phyloP scores from a whole-genome alignment of 2,329 filamentous ascomycete genomes.

The Kalmusia sp. region DNA sequence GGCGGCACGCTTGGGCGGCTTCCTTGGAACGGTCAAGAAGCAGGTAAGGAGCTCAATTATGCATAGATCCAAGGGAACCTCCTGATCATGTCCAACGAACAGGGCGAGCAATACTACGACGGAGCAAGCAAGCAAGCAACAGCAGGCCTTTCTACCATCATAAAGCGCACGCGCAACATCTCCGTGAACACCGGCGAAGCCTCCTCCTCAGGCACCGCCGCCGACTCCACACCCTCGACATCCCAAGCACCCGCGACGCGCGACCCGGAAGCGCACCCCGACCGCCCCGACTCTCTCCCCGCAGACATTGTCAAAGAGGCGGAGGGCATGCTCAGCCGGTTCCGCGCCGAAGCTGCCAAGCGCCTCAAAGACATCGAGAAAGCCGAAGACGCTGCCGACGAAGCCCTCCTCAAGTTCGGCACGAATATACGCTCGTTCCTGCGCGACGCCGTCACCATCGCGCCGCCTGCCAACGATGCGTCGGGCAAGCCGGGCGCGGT shows the following conservation, averaged over 20 bases:
- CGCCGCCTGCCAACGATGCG: conserved; percentile 67
- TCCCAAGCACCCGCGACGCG: conserved; percentile 20
- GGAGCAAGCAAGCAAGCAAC: conserved; percentile 84
- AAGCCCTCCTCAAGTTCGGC: conserved; percentile 90
- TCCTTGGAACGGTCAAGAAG: conserved; percentile 91
- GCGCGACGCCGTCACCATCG: conserved; percentile 86
- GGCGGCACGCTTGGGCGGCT: conserved; percentile 86
- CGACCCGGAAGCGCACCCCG: conserved; percentile 40
- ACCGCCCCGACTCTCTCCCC: conserved; percentile 54
- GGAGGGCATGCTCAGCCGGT: conserved; percentile 74
- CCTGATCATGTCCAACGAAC: conserved; percentile 14
- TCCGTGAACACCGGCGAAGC: conserved; percentile 58
- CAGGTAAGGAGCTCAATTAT: conserved; percentile 64
- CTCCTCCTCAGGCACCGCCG: conserved; percentile 18
- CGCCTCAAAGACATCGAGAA: conserved; percentile 87
- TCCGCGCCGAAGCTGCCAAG: conserved; percentile 79
- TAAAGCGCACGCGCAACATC: conserved; percentile 75
- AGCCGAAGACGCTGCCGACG: conserved; percentile 95
- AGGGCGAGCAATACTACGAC: conserved; percentile 88
- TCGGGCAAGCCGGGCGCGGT: conserved; percentile 61
- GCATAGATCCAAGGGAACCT: background rate
- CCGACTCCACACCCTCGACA: conserved; percentile 19
- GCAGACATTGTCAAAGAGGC: conserved; percentile 62
- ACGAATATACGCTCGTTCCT: conserved; percentile 89
- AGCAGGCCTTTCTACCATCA: conserved; percentile 78